A percentile compares a stretch with the other conserved stretches of the same genome.
These are phyloP conservation scores for Diaporthe sp. DNA, from an alignment of 2,329 filamentous ascomycete genomes.

Conservation along the genomic window DNA sequence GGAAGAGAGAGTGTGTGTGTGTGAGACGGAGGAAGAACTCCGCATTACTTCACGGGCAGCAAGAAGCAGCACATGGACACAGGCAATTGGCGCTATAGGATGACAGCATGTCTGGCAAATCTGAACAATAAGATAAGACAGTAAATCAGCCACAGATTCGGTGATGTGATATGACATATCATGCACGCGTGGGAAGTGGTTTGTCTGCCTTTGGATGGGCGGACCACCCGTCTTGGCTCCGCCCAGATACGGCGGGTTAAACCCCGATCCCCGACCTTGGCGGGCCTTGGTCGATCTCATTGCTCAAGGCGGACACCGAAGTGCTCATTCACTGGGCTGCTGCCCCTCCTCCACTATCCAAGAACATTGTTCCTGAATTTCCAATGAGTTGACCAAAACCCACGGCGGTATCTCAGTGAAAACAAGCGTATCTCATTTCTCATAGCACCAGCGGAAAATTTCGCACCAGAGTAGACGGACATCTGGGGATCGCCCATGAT, in stretches of 20 bases:
- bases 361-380: not conserved
- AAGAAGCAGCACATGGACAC: not conserved
- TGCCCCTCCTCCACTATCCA: slow-evolving; percentile 7
- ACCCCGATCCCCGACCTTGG: slow-evolving; percentile 10
- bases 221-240: not conserved
- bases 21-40: slow-evolving; percentile 4
- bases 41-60: not conserved
- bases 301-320: not conserved
- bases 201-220: not conserved
- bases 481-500: not conserved
- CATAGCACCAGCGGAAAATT: too few species aligned
- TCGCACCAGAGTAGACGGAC: not conserved
- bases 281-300: slow-evolving; percentile 5
- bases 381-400: not conserved
- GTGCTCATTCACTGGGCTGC: not conserved
- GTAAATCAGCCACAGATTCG: not conserved
- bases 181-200: not conserved
- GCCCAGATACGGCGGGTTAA: not conserved
- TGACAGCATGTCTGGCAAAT: not conserved
- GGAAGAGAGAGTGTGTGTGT: not conserved
- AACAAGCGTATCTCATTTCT: not conserved
- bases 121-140: not conserved
- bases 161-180: not conserved
- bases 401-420: not conserved
- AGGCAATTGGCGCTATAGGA: not conserved